Conservation (phyloP, 2,329 filamentous ascomycete genomes). For the Neofusicoccum sp. region DNA sequence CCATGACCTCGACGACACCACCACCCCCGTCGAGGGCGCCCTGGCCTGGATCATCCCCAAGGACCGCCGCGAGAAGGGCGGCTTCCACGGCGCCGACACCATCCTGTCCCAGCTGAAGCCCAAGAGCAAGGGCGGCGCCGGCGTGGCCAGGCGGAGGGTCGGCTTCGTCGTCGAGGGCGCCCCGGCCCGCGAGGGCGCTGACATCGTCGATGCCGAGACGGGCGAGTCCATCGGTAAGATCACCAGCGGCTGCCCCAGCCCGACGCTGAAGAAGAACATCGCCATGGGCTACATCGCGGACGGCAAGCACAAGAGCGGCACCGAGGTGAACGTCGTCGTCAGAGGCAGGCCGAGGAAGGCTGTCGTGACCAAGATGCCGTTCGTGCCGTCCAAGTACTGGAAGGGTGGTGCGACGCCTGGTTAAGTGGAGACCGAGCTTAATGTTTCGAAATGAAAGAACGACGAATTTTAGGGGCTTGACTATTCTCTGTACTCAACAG, state of each 20-base stretch:
- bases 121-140: conserved; percentile 68
- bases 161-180: conserved; percentile 82
- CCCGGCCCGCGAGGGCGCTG: conserved; percentile 83
- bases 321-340: conserved; percentile 74
- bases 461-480: background rate
- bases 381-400: conserved; percentile 76
- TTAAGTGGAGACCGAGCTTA: background rate
- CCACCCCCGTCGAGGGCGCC: conserved; percentile 65
- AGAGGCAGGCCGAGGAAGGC: conserved; percentile 74
- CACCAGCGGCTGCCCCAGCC: conserved; percentile 88
- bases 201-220: conserved; percentile 63
- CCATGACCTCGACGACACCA: conserved; percentile 85
- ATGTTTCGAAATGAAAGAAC: background rate
- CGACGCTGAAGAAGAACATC: conserved; percentile 83
- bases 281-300: conserved; percentile 91
- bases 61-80: conserved; percentile 64
- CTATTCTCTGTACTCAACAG: background rate
- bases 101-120: conserved; percentile 75
- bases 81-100: conserved; percentile 81
- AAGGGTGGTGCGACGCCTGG: conserved; percentile 31
- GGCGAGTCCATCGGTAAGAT: conserved; percentile 71
- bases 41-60: conserved; percentile 83
- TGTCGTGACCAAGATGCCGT: conserved; percentile 83
- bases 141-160: conserved; percentile 70
- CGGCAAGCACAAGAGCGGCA: conserved; percentile 79